Base-by-base conservation (phyloP, 441 rosid species). In the Iberis amara region DNA sequence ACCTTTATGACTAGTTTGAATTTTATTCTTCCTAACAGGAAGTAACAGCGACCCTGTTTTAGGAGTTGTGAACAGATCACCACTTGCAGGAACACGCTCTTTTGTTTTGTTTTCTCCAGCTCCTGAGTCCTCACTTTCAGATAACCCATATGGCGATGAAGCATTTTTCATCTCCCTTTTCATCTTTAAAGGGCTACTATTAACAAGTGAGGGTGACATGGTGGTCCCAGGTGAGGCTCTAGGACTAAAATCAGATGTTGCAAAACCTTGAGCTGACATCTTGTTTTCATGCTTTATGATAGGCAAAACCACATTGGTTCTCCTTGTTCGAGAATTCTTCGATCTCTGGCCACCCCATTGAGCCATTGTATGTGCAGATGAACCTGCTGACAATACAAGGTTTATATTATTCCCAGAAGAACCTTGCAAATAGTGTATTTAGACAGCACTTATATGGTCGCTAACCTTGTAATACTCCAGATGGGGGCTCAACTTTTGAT, bases 281-380 rank as follows among this genome's bases (percentile, higher is more conserved):
- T 75, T 88, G 71, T 59, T 59, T 63, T 94, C 95, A 70, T 70
- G 71, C 57, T 70, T 80, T 62, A 85, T 71, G 59, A 83, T 76
- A 46, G 99, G 97, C 45, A 87, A 70, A 59, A 76, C 79, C 64
- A 94, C 40, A 75, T 80, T 94, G 47, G 94, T 68, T 71, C 99
- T 81, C 73, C 92, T 76, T 41, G 86, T 75, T 31, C 97, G 95
- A 10, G 87, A 80, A 59, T 71, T 89, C 60, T 92, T 94, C 59
- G 79, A 85, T 66, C 96, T 89, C 76, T 86, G 99, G 68, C 92
- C 89, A 62, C 61, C 96, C 97, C 99, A 94, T 47, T 89, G 90
- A 50, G 94, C 86, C 82, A 86, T 86, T 31, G 95, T 68, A 62
- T 65, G 85, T 40, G 85, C 79, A 72, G 97, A 68, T 39, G 98